Base-by-base conservation (phyloP, 2,329 filamentous ascomycete species). In the Ilyonectria robusta region DNA sequence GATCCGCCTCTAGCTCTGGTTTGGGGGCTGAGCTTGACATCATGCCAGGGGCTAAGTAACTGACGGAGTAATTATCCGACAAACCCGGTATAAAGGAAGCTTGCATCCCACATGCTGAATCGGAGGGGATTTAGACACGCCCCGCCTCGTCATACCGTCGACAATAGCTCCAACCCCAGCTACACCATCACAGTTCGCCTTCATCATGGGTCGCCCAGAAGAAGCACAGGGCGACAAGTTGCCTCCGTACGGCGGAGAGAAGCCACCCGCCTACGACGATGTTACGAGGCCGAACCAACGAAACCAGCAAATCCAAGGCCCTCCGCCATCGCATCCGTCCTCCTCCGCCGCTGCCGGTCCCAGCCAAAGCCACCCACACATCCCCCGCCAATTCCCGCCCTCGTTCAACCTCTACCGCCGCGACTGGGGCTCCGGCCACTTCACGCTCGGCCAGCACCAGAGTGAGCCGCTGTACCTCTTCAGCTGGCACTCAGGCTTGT, bases 401-500 rank as follows among this genome's bases (percentile, higher is more conserved):
- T 29, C 65, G 10, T 76, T 75, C 50, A 75, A 71, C 48, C 59
- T 75, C 17, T 75, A 76, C 56, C 51, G 40, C 2, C 29, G 51
- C 53, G 62, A 55, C 33, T 68, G 57, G 48, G 29, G 57, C 2
- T 55, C 35, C 11, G 29, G 50, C 15, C 44, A 33, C 11, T 75
- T 60, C 47, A 66, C 50, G 1, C 48, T 75, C 6, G 73, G 70
- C 17, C 67, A 76, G 29, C 65, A 72, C 26, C 59, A 73, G 54
- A 53, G 57, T n/a, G 65, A 66, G 4, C 73, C 73, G 21, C 48
- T 75, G 9, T 75, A 75, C 40, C 40, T 70, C 23, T 76, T 66
- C 48, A 57, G 65, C 26, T 55, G 46, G 10, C 69, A 72, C 40
- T 46, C 62, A 15, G 66, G 66, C 2, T 48, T 73, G 1, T 69